Conservation (phyloP, 768 basidiomycete species). For the Phanerodontia chrysosporium region DNA sequence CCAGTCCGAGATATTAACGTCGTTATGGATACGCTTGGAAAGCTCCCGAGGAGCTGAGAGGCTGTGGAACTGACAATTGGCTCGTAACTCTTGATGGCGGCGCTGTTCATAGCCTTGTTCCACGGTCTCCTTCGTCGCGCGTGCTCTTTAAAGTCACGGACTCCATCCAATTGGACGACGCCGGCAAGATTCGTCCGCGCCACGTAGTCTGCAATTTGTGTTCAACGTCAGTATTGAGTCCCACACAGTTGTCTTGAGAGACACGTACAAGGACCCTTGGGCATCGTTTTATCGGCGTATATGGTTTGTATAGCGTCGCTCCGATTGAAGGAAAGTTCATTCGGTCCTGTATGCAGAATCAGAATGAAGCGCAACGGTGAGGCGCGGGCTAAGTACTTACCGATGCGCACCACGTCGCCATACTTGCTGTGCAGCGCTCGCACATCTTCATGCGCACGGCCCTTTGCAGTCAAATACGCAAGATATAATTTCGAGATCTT, state of each 20-base stretch:
- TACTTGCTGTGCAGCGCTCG: conserved; percentile 45
- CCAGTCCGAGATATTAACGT: conserved; percentile 8
- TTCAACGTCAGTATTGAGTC: not conserved
- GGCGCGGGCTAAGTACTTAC: conserved; percentile 29
- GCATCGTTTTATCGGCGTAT: conserved; percentile 3
- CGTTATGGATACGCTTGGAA: not conserved
- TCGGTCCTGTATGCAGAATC: conserved; percentile 4
- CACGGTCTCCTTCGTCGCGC: conserved; percentile 5
- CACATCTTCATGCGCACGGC: conserved; percentile 42
- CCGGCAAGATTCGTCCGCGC: conserved; percentile 5
- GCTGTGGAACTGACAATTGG: not conserved
- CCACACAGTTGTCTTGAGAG: not conserved
- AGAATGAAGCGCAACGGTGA: not conserved
- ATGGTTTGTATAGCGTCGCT: conserved; percentile 9
- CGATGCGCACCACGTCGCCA: conserved; percentile 54
- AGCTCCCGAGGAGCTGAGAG: not conserved
- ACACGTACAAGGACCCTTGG: conserved; percentile 6
- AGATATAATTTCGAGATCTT: conserved; percentile 19
- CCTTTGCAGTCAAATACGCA: conserved; percentile 6
- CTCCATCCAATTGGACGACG: conserved; percentile 1
- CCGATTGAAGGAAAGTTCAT: conserved; percentile 9
- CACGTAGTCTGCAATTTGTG: conserved; percentile 3
- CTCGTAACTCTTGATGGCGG: conserved; percentile 11
- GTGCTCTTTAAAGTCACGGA: conserved; percentile 1
- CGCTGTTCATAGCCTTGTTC: conserved; percentile 5